These are phyloP conservation scores for Trichothecium roseum DNA, from an alignment of 2,329 filamentous ascomycete genomes.

Conservation along the genomic window DNA sequence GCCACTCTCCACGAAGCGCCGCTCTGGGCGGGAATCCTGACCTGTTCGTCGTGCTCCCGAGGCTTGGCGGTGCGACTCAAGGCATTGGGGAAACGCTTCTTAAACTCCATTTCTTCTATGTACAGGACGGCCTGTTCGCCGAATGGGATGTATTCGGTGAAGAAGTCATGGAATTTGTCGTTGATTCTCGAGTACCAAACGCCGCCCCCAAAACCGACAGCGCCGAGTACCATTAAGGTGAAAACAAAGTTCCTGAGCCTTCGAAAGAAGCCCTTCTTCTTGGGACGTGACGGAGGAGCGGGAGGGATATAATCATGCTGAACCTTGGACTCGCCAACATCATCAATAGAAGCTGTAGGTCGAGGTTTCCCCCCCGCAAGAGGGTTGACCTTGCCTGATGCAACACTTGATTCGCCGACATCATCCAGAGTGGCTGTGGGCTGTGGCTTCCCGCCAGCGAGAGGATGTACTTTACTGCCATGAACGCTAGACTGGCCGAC, in stretches of 20 bases:
- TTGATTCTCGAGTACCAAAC: conserved; percentile 88
- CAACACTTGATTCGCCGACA: conserved; percentile 8
- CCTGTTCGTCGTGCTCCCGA: conserved; percentile 53
- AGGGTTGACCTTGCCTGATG: conserved; percentile 4
- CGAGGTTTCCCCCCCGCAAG: conserved; percentile 6
- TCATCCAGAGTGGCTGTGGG: conserved; percentile 8
- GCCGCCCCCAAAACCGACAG: conserved; percentile 73
- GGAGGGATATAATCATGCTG: conserved; percentile 15
- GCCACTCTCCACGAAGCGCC: conserved; percentile 74
- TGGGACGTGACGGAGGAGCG: conserved; percentile 26
- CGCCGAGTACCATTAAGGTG: conserved; percentile 65
- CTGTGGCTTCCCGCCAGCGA: conserved; percentile 6
- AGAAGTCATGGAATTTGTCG: conserved; percentile 99
- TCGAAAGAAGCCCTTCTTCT: conserved; percentile 57
- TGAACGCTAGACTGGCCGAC: conserved; percentile 9
- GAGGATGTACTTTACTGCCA: conserved; percentile 4
- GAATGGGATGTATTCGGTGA: conserved; percentile 91
- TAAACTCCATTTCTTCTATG: conserved; percentile 90
- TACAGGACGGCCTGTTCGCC: conserved; percentile 92
- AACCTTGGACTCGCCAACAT: conserved; percentile 14
- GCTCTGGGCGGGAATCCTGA: conserved; percentile 77
- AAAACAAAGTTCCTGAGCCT: conserved; percentile 69
- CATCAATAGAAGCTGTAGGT: conserved; percentile 9
- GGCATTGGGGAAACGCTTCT: conserved; percentile 62
- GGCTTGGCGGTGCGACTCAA: conserved; percentile 31